Conservation (phyloP, 2,329 filamentous ascomycete species). For the Pseudocercospora musae region DNA sequence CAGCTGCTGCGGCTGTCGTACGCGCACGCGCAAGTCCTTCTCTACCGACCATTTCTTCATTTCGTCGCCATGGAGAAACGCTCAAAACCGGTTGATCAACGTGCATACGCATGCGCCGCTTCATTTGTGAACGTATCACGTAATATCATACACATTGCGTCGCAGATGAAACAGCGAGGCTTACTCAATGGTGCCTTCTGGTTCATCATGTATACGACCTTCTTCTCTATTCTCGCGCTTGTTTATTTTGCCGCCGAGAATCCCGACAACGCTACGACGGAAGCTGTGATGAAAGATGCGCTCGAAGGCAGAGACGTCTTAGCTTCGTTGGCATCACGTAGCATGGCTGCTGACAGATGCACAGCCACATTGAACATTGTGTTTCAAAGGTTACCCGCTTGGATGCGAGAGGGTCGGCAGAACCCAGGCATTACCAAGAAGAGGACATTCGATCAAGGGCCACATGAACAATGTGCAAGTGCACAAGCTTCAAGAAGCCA, state of each 20-base stretch:
- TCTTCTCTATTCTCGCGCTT: constrained; percentile 75
- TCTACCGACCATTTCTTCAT: constrained; percentile 80
- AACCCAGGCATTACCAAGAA: constrained; percentile 45
- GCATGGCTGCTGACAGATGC: constrained; percentile 84
- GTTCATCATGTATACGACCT: constrained; percentile 82
- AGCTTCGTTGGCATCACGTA: constrained; percentile 73
- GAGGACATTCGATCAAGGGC: constrained; percentile 41
- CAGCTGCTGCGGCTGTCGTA: constrained; percentile 76
- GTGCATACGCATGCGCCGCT: constrained; percentile 72
- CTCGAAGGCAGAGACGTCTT: constrained; percentile 80
- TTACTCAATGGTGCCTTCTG: constrained; percentile 79
- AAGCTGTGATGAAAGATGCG: constrained; percentile 82
- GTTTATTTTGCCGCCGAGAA: constrained; percentile 80
- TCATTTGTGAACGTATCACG: constrained; percentile 64
- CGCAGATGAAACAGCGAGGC: constrained; percentile 71
- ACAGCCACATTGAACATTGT: constrained; percentile 72
- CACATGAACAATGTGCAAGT: constrained; percentile 9
- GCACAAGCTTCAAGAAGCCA: constrained; percentile 28
- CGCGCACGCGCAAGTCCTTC: constrained; percentile 76
- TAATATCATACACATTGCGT: constrained; percentile 76
- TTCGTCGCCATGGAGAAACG: constrained; percentile 65
- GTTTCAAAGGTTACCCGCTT: constrained; percentile 75
- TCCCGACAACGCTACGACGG: constrained; percentile 67
- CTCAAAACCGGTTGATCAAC: constrained; percentile 61
- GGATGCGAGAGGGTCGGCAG: constrained; percentile 46